Evolutionary conservation across 2,329 filamentous ascomycete genomes (phyloP).

Genomic region (Didymellaceae sp.): DNA sequence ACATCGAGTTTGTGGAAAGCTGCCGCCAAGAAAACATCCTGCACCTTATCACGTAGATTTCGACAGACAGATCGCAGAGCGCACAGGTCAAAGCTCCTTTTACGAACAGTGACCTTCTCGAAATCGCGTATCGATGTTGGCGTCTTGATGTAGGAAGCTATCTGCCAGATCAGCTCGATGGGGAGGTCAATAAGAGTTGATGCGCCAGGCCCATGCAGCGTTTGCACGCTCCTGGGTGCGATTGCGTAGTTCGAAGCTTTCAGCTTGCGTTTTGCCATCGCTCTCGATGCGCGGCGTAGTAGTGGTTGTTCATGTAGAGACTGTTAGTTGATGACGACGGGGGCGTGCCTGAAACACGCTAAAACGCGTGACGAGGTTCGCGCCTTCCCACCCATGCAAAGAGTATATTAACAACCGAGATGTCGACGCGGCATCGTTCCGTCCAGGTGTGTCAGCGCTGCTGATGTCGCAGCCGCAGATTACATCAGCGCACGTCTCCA

Average conservation of each 20-base stretch:
- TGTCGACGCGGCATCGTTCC: too few species aligned
- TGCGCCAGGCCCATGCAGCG: background rate
- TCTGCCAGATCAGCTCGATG: background rate
- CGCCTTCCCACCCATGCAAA: background rate
- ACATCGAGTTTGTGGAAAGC: background rate
- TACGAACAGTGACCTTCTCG: background rate
- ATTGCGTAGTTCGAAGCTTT: background rate
- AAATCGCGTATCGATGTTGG: background rate
- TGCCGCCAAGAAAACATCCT: background rate
- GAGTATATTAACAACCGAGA: too few species aligned
- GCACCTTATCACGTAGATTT: background rate
- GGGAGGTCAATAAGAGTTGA: background rate
- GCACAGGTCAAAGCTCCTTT: background rate
- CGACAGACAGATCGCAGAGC: background rate
- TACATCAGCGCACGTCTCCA: conserved; percentile 2
- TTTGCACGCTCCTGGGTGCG: background rate
- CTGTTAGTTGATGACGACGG: background rate
- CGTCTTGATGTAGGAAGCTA: background rate
- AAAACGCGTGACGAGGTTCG: background rate
- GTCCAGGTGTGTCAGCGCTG: too few species aligned
- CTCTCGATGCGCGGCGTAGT: background rate
- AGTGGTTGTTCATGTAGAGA: too few species aligned
- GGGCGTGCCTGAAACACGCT: background rate
- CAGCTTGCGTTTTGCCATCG: background rate
- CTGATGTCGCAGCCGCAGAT: background rate